A percentile compares a stretch with the other conserved stretches of the same genome.
These are phyloP conservation scores for Syzygium aqueum DNA, from an alignment of 345 rosid genomes.

Conservation along the genomic window DNA sequence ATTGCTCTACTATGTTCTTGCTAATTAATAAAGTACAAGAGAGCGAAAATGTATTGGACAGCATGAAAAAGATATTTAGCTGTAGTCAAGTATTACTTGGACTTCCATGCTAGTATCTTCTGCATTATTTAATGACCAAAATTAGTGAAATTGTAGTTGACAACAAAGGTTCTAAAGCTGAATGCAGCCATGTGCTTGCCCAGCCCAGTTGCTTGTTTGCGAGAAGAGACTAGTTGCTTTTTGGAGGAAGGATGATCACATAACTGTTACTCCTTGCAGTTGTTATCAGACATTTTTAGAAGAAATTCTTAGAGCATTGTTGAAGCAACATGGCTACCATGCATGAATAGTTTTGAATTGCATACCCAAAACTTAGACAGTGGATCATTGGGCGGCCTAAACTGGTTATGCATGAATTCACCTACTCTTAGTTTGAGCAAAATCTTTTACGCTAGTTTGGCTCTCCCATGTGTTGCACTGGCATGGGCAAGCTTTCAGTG, in stretches of 20 bases:
- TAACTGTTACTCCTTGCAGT: neutral
- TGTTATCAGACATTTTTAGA: neutral
- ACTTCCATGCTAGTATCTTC: neutral
- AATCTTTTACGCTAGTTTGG: neutral
- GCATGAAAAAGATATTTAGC: neutral
- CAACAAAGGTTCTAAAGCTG: neutral
- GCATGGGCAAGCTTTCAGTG: neutral
- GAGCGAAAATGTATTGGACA: neutral
- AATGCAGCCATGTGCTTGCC: neutral
- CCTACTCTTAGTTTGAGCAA: neutral
- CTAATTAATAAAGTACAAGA: neutral
- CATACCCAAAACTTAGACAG: neutral
- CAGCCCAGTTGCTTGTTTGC: neutral
- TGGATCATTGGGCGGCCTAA: neutral
- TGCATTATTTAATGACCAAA: neutral
- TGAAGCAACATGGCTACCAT: neutral
- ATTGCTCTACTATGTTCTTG: neutral
- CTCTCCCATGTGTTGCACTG: neutral
- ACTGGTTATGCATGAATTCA: neutral
- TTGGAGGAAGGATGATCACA: neutral
- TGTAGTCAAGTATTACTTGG: neutral
- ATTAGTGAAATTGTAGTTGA: neutral
- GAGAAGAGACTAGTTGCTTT: neutral
- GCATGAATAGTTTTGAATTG: neutral
- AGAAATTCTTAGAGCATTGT: neutral